Base-by-base conservation (phyloP, 768 basidiomycete genomes). In the Pulveroboletus sp. region DNA sequence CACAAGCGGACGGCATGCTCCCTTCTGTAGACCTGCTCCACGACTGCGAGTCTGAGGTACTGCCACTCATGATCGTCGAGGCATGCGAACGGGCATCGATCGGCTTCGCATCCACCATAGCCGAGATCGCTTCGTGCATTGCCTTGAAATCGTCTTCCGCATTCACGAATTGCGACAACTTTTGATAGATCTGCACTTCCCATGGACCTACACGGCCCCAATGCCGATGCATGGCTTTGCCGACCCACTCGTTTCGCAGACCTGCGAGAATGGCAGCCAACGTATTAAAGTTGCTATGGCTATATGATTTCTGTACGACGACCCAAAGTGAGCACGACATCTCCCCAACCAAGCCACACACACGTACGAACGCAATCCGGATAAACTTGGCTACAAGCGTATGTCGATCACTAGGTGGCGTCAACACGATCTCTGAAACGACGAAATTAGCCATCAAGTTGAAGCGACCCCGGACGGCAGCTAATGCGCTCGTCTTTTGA, bases 381-480 rank as follows among this genome's bases (percentile, higher is more conserved):
- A 94, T 83, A 64, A 95, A 86, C 69, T 92, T 93, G 50, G 71
- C 73, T 43, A 89, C 79, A 17, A 96, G 69, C 41, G 75, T 54
- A 32, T 75, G 76, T 17, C 93, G 77, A 46, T 89, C 82, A 46
- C 67, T 67, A 6, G 83, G 83, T 8, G 77, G 76, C 1, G 92
- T 86, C 49, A 91, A 69, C 21, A 92, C 78, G 46, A 95, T 78
- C 70, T 96, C 93, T 4, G 88, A 83, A 18, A 80, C 72, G 6
- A 85, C 80, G 58, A 93, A 96, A 58, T 85, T 84, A 2, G 84
- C 82, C 69, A 91, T 81, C 39, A 94, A 69, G 61, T 93, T 92
- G 71, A 93, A 94, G 21, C 92, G 79, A 11, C 84, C 86, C 37
- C 90, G 79, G 27, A 91, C 77, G 35, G 81, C 84, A 3, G 80